Evolutionary conservation across 2,329 filamentous ascomycete species (phyloP), one percentile per base, ranked within the genome.

Genomic region (Sclerotinia subarctica): DNA sequence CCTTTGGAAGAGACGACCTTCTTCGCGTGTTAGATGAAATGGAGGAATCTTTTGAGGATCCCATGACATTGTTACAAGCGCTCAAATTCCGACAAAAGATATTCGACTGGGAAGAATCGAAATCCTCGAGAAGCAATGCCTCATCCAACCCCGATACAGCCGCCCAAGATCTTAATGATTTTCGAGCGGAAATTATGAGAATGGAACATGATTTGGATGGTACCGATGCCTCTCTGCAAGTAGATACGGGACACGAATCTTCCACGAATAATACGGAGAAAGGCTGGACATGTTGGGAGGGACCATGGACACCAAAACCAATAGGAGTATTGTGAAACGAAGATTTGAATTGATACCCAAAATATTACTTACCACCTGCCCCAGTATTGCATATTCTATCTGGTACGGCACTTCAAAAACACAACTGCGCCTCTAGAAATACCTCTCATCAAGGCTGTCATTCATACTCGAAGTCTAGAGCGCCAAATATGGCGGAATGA

Each of bases 41-140:
- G 51, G 71, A 73, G 19, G 69, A 60, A 13, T 57, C 44, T 17
- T 63, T 60, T 5, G 64, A 68, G n/a, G 72, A 75, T 69, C n/a
- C 70, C 3, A 46, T 58, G 26, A 53, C 69, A 21, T 65, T 75
- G 51, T 52, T 74, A 42, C 64, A 68, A 35, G 58, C 69, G 11
- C 44, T 82, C 68, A 80, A 80, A 73, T 73, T 87, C 21, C 79
- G 79, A 21, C 77, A 79, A 68, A 79, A 78, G 42, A 74, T 87
- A 53, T 68, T 81, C 11, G 67, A 66, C 29, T 63, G 35, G 32
- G 67, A 64, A 44, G 59, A 56, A 60, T 29, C 47, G 24, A 68
- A 29, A 19, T 32, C 24, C n/a, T 21, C 46, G 24, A 57, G 29
- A 47, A 38, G 29, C n/a, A 62, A 26, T 5, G n/a, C 29, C n/a